Conservation (phyloP, 2,329 filamentous ascomycete genomes). For the Trichoderma simmonsii region DNA sequence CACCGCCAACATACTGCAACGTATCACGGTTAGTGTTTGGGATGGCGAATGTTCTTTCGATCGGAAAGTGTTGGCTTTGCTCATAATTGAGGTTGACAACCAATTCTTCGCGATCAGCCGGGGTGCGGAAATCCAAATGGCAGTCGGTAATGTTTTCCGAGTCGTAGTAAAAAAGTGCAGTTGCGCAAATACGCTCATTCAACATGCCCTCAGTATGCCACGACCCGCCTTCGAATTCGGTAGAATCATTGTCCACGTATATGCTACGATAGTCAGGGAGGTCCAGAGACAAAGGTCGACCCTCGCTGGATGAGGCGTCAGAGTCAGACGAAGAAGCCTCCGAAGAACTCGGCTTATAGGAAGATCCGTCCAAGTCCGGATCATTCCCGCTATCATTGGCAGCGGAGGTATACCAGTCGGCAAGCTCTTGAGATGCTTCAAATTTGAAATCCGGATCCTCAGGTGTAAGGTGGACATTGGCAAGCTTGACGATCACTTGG, state of each 20-base stretch:
- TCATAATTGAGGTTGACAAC: conserved; percentile 26
- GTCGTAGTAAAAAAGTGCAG: conserved; percentile 61
- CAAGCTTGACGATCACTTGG: conserved; percentile 63
- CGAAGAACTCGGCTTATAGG: neutral
- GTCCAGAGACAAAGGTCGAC: neutral
- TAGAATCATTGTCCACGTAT: neutral
- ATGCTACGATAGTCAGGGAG: neutral
- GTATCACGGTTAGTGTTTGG: conserved; percentile 17
- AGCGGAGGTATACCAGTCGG: neutral
- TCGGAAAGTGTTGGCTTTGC: conserved; percentile 34
- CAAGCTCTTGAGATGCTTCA: neutral
- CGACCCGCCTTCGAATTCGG: conserved; percentile 46
- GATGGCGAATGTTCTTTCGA: conserved; percentile 38
- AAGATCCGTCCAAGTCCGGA: neutral
- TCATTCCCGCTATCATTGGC: neutral
- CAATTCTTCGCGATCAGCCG: conserved; percentile 32
- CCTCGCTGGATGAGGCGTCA: neutral
- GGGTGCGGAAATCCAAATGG: conserved; percentile 49
- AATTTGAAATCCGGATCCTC: conserved; percentile 42
- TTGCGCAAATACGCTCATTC: conserved; percentile 64
- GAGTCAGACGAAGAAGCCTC: neutral
- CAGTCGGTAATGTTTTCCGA: conserved; percentile 56
- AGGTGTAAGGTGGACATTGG: conserved; percentile 59
- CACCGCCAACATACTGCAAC: conserved; percentile 42
- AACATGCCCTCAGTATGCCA: conserved; percentile 38